Evolutionary conservation across 352 stramenopile genomes (phyloP), one percentile per base, ranked within the genome.

Genomic region (Phytophthora lateralis): DNA sequence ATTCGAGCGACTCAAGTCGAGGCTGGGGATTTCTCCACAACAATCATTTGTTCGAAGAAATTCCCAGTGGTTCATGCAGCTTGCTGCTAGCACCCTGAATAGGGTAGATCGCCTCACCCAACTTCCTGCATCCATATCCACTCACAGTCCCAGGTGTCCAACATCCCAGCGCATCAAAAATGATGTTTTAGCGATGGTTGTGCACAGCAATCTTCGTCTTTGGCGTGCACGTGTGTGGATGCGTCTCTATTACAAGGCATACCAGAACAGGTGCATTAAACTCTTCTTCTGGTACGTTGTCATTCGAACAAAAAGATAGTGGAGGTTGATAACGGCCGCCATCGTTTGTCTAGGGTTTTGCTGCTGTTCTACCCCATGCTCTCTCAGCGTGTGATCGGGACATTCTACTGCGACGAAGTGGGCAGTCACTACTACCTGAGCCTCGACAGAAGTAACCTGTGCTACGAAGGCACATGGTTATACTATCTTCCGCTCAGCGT

Each of bases 351-450:
- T 48, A 85, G 75, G 81, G 69, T 92, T 15, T 49, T 89, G 37
- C 49, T 92, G 17, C 27, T 92, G 15, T 90, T 89, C 18, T 90
- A 92, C 44, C 83, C 83, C 1, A 79, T 89, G 48, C 55, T 92
- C n/a, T 88, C 79, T 48, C 77, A 88, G 55, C 82, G 80, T 5
- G 77, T 85, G 44, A 59, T 92, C 26, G 78, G 76, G 1, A 75
- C 78, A n/a, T 92, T 90, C 29, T 90, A 92, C 68, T 92, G 83
- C 53, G 74, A 89, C 29, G 80, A 92, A 54, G 73, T 92, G 14
- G 83, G 81, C 10, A 53, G 57, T 3, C 63, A 76, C 12, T 85
- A 73, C 53, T 90, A 87, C 54, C 78, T 92, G 73, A 85, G 59
- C 11, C 70, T 78, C 4, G 81, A 92, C 58, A 84, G 77, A 27